A percentile compares a stretch with the other conserved stretches of the same genome.
phyloP scores from a whole-genome alignment of 2,329 filamentous ascomycete genomes.

The Trichoderma atroviride region DNA sequence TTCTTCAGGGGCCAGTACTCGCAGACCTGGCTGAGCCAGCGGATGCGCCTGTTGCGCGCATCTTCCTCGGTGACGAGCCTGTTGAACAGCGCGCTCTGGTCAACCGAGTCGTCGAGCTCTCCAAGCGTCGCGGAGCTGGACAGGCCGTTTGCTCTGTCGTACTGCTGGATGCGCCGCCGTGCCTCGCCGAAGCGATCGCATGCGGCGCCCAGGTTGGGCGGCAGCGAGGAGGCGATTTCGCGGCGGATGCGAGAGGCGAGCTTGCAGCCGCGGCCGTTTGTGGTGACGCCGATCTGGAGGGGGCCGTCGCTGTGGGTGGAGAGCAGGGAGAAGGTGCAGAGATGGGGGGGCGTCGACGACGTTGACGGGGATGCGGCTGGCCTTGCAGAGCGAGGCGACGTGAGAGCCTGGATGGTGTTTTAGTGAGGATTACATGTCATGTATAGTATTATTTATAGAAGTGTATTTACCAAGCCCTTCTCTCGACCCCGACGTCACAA shows the following conservation, averaged over 20 bases:
- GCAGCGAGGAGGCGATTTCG: conserved; percentile 81
- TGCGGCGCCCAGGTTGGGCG: conserved; percentile 72
- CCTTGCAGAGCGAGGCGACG: conserved; percentile 74
- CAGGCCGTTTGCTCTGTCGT: conserved; percentile 67
- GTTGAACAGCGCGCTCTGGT: conserved; percentile 84
- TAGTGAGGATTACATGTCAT: neutral
- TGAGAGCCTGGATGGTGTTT: conserved; percentile 53
- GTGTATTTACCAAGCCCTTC: conserved; percentile 41
- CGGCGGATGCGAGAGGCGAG: conserved; percentile 85
- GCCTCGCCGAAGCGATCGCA: conserved; percentile 77
- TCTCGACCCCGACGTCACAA: conserved; percentile 68
- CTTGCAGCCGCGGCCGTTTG: conserved; percentile 92
- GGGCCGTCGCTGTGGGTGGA: conserved; percentile 89
- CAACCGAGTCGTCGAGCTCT: conserved; percentile 61
- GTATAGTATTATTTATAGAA: neutral
- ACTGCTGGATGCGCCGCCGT: conserved; percentile 71
- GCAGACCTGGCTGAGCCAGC: conserved; percentile 95
- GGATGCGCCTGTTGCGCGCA: conserved; percentile 76
- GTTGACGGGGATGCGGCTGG: conserved; percentile 87
- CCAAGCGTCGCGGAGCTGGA: conserved; percentile 36
- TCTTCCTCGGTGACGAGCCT: conserved; percentile 75
- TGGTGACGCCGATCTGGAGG: conserved; percentile 92
- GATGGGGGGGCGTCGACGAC: conserved; percentile 83
- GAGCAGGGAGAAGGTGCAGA: conserved; percentile 88
- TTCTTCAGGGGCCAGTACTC: conserved; percentile 95